phyloP scores from a whole-genome alignment of 306 rosid genomes.

The Abrus pulchellus region DNA sequence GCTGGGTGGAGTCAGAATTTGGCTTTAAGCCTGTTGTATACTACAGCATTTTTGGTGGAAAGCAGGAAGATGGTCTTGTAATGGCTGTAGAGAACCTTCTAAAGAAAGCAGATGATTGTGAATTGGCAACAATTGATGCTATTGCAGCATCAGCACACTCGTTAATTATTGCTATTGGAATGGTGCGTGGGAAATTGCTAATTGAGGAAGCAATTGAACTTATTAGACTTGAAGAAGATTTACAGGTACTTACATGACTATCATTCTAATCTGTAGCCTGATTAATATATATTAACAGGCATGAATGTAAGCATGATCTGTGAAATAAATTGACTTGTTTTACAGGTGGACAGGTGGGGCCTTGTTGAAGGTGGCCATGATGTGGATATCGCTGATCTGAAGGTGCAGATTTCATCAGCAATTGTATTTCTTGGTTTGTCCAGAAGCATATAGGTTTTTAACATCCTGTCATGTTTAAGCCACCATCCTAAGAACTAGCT shows the following conservation, averaged over 20 bases:
- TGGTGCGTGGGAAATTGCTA: constrained; percentile 69
- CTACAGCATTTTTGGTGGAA: constrained; percentile 81
- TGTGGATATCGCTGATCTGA: constrained; percentile 88
- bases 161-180: constrained; percentile 69
- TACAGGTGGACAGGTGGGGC: constrained; percentile 91
- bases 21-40: constrained; percentile 82
- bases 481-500: constrained; percentile 44
- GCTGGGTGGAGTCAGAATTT: constrained; percentile 84
- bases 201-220: constrained; percentile 86
- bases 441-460: constrained; percentile 54
- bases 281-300: not conserved
- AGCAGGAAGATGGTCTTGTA: constrained; percentile 81
- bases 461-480: constrained; percentile 9
- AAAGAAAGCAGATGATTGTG: constrained; percentile 77
- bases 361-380: constrained; percentile 99
- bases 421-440: constrained; percentile 85
- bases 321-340: constrained; percentile 26
- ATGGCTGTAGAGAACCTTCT: constrained; percentile 68
- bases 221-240: constrained; percentile 92
- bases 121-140: constrained; percentile 90
- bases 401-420: constrained; percentile 83
- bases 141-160: constrained; percentile 85
- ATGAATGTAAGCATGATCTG: constrained; percentile 6
- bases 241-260: constrained; percentile 66
- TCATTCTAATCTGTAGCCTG: not conserved